Evolutionary conservation across 352 stramenopile genomes (phyloP).

Genomic region (Pelagophyceae sp.): DNA sequence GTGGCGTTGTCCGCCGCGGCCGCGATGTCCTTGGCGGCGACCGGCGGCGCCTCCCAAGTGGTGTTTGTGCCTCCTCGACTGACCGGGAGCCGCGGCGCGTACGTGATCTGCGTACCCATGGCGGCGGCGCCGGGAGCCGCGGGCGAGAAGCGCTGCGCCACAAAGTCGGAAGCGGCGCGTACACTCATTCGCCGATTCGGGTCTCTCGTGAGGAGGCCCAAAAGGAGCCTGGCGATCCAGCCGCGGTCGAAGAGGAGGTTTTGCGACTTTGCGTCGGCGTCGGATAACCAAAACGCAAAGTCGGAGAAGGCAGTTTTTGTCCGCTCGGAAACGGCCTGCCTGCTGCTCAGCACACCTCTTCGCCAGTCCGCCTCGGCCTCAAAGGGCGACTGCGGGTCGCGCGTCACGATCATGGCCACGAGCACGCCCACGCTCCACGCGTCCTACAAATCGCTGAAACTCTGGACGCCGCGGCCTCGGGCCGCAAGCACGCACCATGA

Average conservation of each 20-base stretch:
- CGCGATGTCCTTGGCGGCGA: too few relatives aligned
- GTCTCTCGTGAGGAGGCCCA: background rate
- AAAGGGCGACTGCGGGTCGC: background rate
- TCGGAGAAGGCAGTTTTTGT: background rate
- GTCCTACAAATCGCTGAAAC: too few relatives aligned
- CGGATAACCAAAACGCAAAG: background rate
- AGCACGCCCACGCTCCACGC: constrained; percentile 6
- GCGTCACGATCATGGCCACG: background rate
- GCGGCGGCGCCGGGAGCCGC: too few relatives aligned
- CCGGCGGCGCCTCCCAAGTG: too few relatives aligned
- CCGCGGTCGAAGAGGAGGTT: background rate
- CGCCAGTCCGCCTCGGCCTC: background rate
- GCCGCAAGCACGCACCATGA: too few relatives aligned
- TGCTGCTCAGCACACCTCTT: background rate
- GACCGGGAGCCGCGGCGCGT: too few relatives aligned
- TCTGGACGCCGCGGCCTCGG: too few relatives aligned
- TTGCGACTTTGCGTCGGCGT: background rate
- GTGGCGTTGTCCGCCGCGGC: too few relatives aligned
- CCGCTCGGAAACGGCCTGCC: background rate
- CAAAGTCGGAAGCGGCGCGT: background rate
- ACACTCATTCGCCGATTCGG: background rate
- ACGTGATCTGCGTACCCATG: too few relatives aligned
- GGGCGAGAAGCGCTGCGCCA: too few relatives aligned
- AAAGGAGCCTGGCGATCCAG: background rate
- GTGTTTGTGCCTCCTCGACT: too few relatives aligned